Conservation (phyloP, 2,329 filamentous ascomycete genomes). For the Cryphonectria radicalis region DNA sequence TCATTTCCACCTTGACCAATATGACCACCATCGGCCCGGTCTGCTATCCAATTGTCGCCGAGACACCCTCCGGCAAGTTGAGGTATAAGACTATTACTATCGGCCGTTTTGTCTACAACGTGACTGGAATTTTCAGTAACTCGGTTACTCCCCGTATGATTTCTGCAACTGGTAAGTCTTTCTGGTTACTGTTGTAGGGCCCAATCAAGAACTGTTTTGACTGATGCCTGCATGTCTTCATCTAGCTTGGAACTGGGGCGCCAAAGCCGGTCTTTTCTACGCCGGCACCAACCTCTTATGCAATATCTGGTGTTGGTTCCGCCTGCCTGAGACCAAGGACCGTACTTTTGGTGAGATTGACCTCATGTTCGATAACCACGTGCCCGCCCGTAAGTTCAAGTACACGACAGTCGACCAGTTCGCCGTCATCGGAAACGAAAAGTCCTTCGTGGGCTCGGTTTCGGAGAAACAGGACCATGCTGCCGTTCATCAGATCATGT, state of each 20-base stretch:
- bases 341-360: slow-evolving; percentile 33
- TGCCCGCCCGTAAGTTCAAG: slow-evolving; percentile 31
- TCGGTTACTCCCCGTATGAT: slow-evolving; percentile 36
- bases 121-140: slow-evolving; percentile 36
- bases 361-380: slow-evolving; percentile 35
- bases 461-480: slow-evolving; percentile 19
- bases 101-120: slow-evolving; percentile 35
- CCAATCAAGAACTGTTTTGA: not conserved
- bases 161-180: slow-evolving; percentile 32
- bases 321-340: slow-evolving; percentile 37
- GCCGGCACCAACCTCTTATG: slow-evolving; percentile 38
- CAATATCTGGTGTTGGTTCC: slow-evolving; percentile 39
- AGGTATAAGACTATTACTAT: slow-evolving; percentile 36
- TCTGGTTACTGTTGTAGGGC: too few relatives aligned
- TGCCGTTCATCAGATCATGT: not conserved
- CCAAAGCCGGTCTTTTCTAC: slow-evolving; percentile 38
- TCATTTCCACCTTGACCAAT: slow-evolving; percentile 39
- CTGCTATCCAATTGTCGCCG: slow-evolving; percentile 36
- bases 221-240: not conserved
- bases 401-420: slow-evolving; percentile 36
- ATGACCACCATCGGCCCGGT: slow-evolving; percentile 42
- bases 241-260: slow-evolving; percentile 38
- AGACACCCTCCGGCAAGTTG: slow-evolving; percentile 33
- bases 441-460: slow-evolving; percentile 16
- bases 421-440: not conserved